Conservation (phyloP, 192 early-diverging fungal species). For the Oehlia diaphana region DNA sequence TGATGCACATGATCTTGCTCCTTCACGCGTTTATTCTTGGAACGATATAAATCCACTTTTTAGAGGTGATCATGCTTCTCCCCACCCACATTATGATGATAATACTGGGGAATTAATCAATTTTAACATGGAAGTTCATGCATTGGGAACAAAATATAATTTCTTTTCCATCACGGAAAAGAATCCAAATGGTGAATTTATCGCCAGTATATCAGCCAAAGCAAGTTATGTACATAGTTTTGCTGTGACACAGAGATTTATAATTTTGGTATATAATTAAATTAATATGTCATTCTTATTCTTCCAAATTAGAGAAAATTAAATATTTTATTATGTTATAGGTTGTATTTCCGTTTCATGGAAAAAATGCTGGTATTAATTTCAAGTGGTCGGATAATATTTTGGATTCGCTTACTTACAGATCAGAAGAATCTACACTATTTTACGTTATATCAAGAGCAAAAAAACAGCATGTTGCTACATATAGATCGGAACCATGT, state of each 20-base stretch:
- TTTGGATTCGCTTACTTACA: constrained; percentile 70
- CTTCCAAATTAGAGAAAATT: background rate
- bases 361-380: constrained; percentile 60
- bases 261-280: constrained; percentile 57
- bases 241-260: constrained; percentile 68
- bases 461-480: constrained; percentile 63
- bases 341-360: constrained; percentile 60
- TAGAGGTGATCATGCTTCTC: constrained; percentile 61
- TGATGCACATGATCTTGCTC: constrained; percentile 65
- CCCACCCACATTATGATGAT: constrained; percentile 71
- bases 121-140: constrained; percentile 71
- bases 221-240: constrained; percentile 77
- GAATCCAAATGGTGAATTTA: constrained; percentile 61
- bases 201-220: constrained; percentile 63
- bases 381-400: constrained; percentile 72
- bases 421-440: constrained; percentile 52
- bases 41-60: constrained; percentile 64
- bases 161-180: constrained; percentile 64
- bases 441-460: constrained; percentile 77
- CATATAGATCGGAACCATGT: constrained; percentile 64
- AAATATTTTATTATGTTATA: background rate
- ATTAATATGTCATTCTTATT: background rate
- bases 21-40: constrained; percentile 58
- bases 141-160: constrained; percentile 64
- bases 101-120: constrained; percentile 74